Percentiles rank a stretch among this genome's conserved stretches.
Conservation (phyloP, 495 filamentous ascomycete genomes). For the Tuber indicum region DNA sequence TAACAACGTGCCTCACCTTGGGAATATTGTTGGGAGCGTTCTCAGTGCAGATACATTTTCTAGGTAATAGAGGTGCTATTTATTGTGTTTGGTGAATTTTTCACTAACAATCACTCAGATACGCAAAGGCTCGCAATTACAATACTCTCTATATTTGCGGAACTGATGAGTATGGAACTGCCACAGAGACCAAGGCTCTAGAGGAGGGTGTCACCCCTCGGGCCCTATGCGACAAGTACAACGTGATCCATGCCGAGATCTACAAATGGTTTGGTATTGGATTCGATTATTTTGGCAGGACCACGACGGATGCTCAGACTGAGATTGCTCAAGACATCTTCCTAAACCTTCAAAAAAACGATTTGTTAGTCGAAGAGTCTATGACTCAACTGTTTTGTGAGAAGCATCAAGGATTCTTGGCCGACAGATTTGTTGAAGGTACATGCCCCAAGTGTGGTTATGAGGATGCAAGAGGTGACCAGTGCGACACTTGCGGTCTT, state of each 20-base stretch:
- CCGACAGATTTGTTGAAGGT: conserved; percentile 90
- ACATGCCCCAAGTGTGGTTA: conserved; percentile 71
- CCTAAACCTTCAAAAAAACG: conserved; percentile 65
- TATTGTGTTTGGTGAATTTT: conserved; percentile 3
- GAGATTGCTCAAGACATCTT: conserved; percentile 84
- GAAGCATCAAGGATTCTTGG: conserved; percentile 74
- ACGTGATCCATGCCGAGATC: conserved; percentile 71
- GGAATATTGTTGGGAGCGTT: conserved; percentile 87
- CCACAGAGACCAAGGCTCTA: conserved; percentile 71
- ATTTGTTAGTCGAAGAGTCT: conserved; percentile 72
- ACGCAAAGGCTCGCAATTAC: conserved; percentile 61
- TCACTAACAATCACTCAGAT: conserved; percentile 50
- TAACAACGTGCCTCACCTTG: conserved; percentile 92
- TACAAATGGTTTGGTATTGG: conserved; percentile 84
- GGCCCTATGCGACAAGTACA: conserved; percentile 77
- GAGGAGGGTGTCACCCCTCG: conserved; percentile 51
- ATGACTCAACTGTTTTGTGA: conserved; percentile 80
- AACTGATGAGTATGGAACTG: conserved; percentile 75
- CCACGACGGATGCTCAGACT: conserved; percentile 73
- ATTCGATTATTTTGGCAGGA: conserved; percentile 80
- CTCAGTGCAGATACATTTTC: conserved; percentile 75
- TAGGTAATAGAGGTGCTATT: conserved; percentile 46
- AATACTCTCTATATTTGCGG: conserved; percentile 63
- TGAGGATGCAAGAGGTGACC: conserved; percentile 72
- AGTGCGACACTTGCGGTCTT: conserved; percentile 81